Evolutionary conservation across 1,139 yeast genomes (phyloP).

Genomic region (Suhomyces maxii): DNA sequence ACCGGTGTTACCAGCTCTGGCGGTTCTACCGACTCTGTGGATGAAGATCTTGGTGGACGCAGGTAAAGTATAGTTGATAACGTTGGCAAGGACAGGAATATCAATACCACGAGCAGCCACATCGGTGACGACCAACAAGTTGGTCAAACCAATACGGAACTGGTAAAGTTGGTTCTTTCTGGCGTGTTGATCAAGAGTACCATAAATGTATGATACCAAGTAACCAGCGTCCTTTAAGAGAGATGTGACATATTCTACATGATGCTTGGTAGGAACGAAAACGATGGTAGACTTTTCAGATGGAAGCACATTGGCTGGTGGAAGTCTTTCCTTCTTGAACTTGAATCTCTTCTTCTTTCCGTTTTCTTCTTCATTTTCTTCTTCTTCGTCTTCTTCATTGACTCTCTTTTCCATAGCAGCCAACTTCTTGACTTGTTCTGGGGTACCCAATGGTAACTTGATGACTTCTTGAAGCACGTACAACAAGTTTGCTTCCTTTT

Average conservation of each 20-base stretch:
- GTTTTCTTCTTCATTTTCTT: conserved; percentile 34
- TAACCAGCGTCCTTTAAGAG: conserved; percentile 77
- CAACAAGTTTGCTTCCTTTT: conserved; percentile 85
- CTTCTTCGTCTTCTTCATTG: conserved; percentile 51
- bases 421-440: conserved; percentile 58
- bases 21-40: conserved; percentile 98
- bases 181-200: conserved; percentile 92
- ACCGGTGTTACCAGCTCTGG: conserved; percentile 97
- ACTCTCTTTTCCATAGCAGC: conserved; percentile 46
- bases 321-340: conserved; percentile 58
- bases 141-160: conserved; percentile 81
- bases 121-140: conserved; percentile 90
- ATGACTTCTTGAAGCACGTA: conserved; percentile 78
- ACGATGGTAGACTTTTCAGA: conserved; percentile 79
- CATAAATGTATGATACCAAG: conserved; percentile 86
- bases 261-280: conserved; percentile 96
- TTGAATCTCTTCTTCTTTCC: conserved; percentile 36
- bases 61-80: conserved; percentile 86
- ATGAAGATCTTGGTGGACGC: conserved; percentile 90
- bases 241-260: conserved; percentile 83
- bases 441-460: conserved; percentile 77
- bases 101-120: conserved; percentile 99
- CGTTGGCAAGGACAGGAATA: conserved; percentile 94
- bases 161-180: conserved; percentile 85
- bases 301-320: conserved; percentile 81